A percentile compares a stretch with the other conserved stretches of the same genome.
Evolutionary conservation across 257 asterid genomes (phyloP).

Genomic region (Orobanche coerulescens): DNA sequence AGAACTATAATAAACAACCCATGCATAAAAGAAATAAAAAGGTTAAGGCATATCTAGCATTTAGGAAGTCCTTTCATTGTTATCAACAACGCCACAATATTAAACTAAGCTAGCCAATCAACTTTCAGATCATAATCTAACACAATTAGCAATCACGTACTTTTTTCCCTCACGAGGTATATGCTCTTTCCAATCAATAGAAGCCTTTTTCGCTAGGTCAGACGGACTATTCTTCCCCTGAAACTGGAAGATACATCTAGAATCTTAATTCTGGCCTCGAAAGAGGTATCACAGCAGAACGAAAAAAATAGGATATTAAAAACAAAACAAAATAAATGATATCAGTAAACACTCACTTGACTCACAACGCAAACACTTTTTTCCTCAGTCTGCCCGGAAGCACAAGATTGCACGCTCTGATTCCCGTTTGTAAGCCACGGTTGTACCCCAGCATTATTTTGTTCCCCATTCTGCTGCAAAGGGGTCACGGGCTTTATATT

Average conservation of each 20-base stretch:
- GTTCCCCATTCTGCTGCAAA: slow-evolving; percentile 40
- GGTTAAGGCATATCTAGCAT: neutral
- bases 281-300: slow-evolving; percentile 11
- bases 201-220: slow-evolving; percentile 28
- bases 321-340: neutral
- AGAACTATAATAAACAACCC: slow-evolving; percentile 2
- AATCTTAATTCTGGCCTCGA: neutral
- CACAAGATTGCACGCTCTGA: slow-evolving; percentile 37
- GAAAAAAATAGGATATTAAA: neutral
- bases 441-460: slow-evolving; percentile 27
- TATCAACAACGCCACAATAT: slow-evolving; percentile 4
- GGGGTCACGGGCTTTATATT: slow-evolving; percentile 42
- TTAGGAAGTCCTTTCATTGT: neutral
- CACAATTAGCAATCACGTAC: slow-evolving; percentile 30
- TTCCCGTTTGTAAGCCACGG: slow-evolving; percentile 31
- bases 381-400: slow-evolving; percentile 41
- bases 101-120: neutral
- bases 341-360: slow-evolving; percentile 29
- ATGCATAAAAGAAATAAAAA: neutral
- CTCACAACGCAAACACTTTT: slow-evolving; percentile 28
- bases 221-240: slow-evolving; percentile 43
- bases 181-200: slow-evolving; percentile 61
- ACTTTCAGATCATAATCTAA: neutral
- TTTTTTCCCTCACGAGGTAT: slow-evolving; percentile 62
- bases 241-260: slow-evolving; percentile 17